These are phyloP conservation scores for Termitomyces sp. DNA, from an alignment of 768 basidiomycete species.

Conservation along the genomic window DNA sequence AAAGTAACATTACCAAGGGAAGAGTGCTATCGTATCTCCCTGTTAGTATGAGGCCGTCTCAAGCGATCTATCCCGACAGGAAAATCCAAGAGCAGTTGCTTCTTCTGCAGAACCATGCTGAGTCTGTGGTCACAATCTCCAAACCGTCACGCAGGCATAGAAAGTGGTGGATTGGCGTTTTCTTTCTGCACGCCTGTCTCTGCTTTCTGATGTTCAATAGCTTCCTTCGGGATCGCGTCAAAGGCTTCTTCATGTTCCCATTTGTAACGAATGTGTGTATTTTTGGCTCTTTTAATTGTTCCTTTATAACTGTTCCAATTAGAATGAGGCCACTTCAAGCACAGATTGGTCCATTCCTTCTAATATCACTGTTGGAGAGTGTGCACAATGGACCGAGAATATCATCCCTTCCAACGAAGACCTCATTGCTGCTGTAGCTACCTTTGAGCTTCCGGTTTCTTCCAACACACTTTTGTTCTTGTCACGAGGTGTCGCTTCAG, in stretches of 20 bases:
- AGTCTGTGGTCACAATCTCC: neutral
- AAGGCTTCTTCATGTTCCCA: neutral
- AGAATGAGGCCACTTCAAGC: neutral
- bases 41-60: neutral
- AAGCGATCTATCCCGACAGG: slow-evolving; percentile 2
- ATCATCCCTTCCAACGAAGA: neutral
- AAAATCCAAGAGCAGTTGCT: slow-evolving; percentile 1
- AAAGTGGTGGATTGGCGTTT: neutral
- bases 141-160: neutral
- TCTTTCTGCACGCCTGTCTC: neutral
- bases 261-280: neutral
- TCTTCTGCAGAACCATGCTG: neutral
- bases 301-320: neutral
- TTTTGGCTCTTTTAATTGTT: neutral
- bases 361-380: slow-evolving; percentile 13
- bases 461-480: slow-evolving; percentile 22
- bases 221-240: neutral
- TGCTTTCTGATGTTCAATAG: neutral
- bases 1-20: neutral
- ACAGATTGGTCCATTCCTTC: slow-evolving; percentile 12
- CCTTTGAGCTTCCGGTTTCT: slow-evolving; percentile 20
- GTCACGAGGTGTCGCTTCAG: slow-evolving; percentile 21
- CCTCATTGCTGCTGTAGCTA: slow-evolving; percentile 7
- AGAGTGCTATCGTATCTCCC: neutral
- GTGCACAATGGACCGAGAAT: slow-evolving; percentile 9